Conservation (phyloP, 768 basidiomycete species). For the Royoungia palumana region DNA sequence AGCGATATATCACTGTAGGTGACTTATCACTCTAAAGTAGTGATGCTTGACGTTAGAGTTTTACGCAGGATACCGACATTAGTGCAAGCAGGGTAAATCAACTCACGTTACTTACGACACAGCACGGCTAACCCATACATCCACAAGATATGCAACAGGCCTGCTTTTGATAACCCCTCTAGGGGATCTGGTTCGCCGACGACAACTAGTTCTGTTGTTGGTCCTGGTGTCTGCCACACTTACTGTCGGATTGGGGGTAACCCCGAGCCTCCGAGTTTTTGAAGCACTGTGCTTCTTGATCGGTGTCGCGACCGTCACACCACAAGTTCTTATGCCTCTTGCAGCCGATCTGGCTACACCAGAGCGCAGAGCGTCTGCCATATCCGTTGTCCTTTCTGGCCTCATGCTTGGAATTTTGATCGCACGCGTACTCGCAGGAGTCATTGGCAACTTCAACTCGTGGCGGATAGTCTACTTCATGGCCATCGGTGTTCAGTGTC, state of each 20-base stretch:
- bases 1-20: conserved; percentile 33
- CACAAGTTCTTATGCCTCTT: conserved; percentile 70
- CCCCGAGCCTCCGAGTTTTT: conserved; percentile 55
- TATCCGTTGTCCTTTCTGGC: conserved; percentile 69
- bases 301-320: conserved; percentile 67
- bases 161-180: conserved; percentile 75
- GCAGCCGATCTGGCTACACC: conserved; percentile 83
- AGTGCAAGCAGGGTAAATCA: conserved; percentile 59
- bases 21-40: not conserved
- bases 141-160: conserved; percentile 62
- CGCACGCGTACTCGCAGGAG: conserved; percentile 71
- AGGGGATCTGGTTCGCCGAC: conserved; percentile 77
- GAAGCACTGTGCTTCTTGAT: conserved; percentile 68
- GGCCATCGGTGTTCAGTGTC: conserved; percentile 64
- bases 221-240: conserved; percentile 52
- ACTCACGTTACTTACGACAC: not conserved
- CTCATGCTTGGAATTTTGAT: conserved; percentile 71
- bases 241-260: conserved; percentile 69
- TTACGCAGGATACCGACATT: conserved; percentile 57
- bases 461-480: conserved; percentile 81
- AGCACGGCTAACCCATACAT: not conserved
- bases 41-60: not conserved
- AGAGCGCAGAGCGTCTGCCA: conserved; percentile 65
- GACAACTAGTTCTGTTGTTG: conserved; percentile 64
- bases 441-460: conserved; percentile 66